Conservation (phyloP, 192 early-diverging fungal genomes). For the Coemansia sp. region DNA sequence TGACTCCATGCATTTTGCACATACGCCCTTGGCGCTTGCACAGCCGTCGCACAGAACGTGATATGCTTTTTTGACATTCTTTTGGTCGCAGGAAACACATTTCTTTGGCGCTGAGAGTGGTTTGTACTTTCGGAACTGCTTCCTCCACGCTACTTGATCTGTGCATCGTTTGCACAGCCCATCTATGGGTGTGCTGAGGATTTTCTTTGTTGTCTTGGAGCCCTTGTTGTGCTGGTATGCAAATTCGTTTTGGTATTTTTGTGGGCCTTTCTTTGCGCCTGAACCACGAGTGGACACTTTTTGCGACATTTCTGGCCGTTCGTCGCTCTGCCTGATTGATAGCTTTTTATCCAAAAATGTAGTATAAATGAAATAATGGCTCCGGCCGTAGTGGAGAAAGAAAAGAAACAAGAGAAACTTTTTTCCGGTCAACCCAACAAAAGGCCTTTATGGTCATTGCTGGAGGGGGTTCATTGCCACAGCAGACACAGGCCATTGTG, state of each 20-base stretch:
- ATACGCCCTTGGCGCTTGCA: conserved; percentile 76
- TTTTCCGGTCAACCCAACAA: neutral
- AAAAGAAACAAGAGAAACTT: neutral
- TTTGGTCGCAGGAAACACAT: conserved; percentile 73
- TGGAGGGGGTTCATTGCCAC: too few relatives aligned
- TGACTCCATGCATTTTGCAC: conserved; percentile 85
- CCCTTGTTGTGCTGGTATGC: conserved; percentile 87
- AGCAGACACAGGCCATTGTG: too few relatives aligned
- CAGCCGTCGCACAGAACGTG: conserved; percentile 92
- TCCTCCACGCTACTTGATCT: conserved; percentile 78
- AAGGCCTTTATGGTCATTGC: too few relatives aligned
- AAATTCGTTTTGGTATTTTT: conserved; percentile 88
- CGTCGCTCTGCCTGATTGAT: neutral
- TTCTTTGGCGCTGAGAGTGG: conserved; percentile 88
- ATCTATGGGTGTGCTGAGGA: conserved; percentile 74
- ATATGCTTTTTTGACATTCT: conserved; percentile 89
- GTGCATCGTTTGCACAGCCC: conserved; percentile 78
- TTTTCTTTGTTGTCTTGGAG: conserved; percentile 73
- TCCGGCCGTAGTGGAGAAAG: neutral
- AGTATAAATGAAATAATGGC: neutral
- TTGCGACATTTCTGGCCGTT: conserved; percentile 20
- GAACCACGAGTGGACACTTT: conserved; percentile 45
- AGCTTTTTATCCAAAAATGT: neutral
- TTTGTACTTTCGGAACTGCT: conserved; percentile 97
- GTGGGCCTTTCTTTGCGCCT: conserved; percentile 69